These are phyloP conservation scores for Perkinsus chesapeaki DNA, from an alignment of 169 alveolate species.

Conservation along the genomic window DNA sequence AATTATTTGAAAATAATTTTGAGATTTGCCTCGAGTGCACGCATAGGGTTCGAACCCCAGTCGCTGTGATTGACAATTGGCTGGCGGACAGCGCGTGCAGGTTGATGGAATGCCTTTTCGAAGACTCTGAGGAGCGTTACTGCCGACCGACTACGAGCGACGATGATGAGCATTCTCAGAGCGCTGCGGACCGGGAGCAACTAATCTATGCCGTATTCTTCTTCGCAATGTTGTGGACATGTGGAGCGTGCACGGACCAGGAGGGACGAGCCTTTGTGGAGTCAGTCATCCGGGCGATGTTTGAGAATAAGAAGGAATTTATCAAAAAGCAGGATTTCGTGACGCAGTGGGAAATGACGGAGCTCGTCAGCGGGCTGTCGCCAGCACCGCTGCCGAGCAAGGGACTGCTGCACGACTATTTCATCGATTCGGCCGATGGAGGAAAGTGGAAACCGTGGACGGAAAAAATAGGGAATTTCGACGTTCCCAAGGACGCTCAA, in stretches of 20 bases:
- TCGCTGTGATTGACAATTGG: conserved; percentile 38
- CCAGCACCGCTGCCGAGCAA: conserved; percentile 23
- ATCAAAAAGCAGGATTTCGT: conserved; percentile 14
- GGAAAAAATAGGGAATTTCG: conserved; percentile 21
- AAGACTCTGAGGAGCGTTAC: conserved; percentile 4
- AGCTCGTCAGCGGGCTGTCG: neutral
- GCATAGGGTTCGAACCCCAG: conserved; percentile 23
- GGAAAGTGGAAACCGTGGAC: conserved; percentile 41
- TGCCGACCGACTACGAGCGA: conserved; percentile 2
- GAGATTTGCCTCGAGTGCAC: conserved; percentile 19
- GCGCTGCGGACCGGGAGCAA: conserved; percentile 11
- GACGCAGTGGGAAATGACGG: neutral
- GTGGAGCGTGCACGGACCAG: conserved; percentile 16
- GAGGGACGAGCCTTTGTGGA: conserved; percentile 18
- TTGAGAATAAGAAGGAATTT: conserved; percentile 35
- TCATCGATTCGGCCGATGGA: conserved; percentile 21
- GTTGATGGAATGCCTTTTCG: conserved; percentile 21
- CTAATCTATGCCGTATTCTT: conserved; percentile 11
- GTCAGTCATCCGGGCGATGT: conserved; percentile 19
- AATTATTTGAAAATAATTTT: conserved; percentile 23
- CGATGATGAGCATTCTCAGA: conserved; percentile 15
- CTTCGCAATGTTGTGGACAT: conserved; percentile 18
- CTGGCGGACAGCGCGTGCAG: conserved; percentile 30
- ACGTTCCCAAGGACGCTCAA: conserved; percentile 46
- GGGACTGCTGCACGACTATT: conserved; percentile 30